A percentile compares a stretch with the other conserved stretches of the same genome.
These are phyloP conservation scores for Fallopia convolvulus DNA, from an alignment of 148 eudicot genomes.

Conservation along the genomic window DNA sequence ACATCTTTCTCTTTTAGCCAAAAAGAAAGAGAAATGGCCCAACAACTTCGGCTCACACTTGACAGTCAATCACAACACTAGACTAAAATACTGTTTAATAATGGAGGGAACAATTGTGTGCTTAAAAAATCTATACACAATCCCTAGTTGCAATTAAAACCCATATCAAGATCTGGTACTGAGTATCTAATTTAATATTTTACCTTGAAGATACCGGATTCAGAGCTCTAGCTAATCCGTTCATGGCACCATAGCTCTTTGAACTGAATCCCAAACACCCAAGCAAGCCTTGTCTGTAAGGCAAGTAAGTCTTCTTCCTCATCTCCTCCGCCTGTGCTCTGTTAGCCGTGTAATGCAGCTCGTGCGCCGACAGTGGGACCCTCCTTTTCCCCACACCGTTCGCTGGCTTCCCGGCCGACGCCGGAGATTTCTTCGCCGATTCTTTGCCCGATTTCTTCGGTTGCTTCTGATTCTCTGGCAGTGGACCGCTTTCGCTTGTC, in stretches of 20 bases:
- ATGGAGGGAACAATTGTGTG: neutral
- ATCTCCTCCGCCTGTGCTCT: constrained; percentile 89
- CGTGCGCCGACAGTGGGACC: constrained; percentile 49
- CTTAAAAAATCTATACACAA: neutral
- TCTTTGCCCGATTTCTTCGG: constrained; percentile 5
- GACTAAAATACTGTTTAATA: neutral
- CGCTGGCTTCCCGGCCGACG: constrained; percentile 16
- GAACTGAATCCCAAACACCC: constrained; percentile 91
- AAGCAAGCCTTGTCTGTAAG: constrained; percentile 80
- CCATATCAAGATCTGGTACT: neutral
- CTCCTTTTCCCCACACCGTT: constrained; percentile 48
- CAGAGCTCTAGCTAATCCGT: constrained; percentile 70
- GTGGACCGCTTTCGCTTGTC: neutral
- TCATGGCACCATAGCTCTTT: constrained; percentile 68
- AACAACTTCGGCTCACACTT: neutral
- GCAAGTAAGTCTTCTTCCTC: constrained; percentile 89
- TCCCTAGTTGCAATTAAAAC: neutral
- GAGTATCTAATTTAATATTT: neutral
- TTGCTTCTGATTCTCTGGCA: neutral
- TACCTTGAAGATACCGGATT: constrained; percentile 85
- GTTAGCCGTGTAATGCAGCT: constrained; percentile 73
- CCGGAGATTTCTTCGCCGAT: constrained; percentile 13
- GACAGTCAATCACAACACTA: neutral
- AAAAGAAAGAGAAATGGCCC: neutral
- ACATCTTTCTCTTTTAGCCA: neutral